phyloP scores from a whole-genome alignment of 352 stramenopile species.

The Phytophthora pistaciae region DNA sequence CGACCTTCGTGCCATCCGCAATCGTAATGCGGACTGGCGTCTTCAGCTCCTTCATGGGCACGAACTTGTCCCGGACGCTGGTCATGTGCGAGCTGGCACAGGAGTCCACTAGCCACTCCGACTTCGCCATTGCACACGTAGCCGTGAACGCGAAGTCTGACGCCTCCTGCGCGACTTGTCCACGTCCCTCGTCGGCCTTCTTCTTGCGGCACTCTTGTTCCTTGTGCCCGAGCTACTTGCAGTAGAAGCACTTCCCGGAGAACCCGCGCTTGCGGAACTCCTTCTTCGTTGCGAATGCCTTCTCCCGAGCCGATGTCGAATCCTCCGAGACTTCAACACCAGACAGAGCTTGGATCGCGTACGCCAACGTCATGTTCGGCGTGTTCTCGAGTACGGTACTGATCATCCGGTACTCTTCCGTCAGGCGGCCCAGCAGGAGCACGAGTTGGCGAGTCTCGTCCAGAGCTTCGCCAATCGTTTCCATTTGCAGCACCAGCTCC shows the following conservation, averaged over 20 bases:
- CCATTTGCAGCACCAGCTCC: too few species aligned
- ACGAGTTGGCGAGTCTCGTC: too few species aligned
- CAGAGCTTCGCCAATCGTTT: too few species aligned
- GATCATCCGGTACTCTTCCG: too few species aligned
- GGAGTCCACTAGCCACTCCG: conserved; percentile 1
- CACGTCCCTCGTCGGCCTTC: conserved; percentile 3
- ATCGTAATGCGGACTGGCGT: conserved; percentile 11
- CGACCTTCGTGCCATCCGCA: conserved; percentile 2
- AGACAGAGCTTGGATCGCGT: too few species aligned
- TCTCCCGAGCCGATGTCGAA: too few species aligned
- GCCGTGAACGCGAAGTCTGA: neutral
- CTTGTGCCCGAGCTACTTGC: conserved; percentile 10
- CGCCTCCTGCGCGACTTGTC: conserved; percentile 1
- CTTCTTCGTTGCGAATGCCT: too few species aligned
- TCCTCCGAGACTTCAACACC: too few species aligned
- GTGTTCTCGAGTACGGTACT: too few species aligned
- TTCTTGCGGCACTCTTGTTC: conserved; percentile 19
- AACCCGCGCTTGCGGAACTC: neutral
- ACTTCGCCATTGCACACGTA: neutral
- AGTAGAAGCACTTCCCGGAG: conserved; percentile 17
- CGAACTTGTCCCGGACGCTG: neutral
- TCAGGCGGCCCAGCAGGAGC: too few species aligned
- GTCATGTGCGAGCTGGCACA: conserved; percentile 1
- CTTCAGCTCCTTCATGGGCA: neutral
- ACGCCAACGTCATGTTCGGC: too few species aligned